Evolutionary conservation across 2,329 filamentous ascomycete genomes (phyloP).

Genomic region (Basipetospora sp.): DNA sequence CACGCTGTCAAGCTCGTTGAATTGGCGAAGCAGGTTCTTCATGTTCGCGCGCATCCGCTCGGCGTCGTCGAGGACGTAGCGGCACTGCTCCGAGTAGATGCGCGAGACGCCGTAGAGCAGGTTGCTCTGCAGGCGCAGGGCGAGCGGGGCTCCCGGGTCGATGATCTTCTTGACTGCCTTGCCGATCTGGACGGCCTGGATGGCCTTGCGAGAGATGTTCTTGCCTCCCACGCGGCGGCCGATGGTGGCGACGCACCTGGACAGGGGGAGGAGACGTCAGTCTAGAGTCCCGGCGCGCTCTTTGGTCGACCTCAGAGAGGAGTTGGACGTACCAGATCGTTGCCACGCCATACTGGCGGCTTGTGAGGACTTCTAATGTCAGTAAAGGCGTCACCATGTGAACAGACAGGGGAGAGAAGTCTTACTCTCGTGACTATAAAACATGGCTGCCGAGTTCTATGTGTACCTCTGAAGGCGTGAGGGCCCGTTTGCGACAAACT

Average conservation of each 20-base stretch:
- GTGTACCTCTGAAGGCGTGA: too few relatives aligned
- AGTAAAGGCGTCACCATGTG: slow-evolving; percentile 8
- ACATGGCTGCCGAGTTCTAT: too few relatives aligned
- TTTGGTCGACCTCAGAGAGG: neutral
- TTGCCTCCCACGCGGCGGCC: slow-evolving; percentile 51
- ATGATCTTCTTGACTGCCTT: slow-evolving; percentile 84
- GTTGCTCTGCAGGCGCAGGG: slow-evolving; percentile 76
- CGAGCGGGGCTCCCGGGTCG: slow-evolving; percentile 67
- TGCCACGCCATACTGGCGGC: slow-evolving; percentile 75
- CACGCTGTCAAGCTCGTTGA: slow-evolving; percentile 6
- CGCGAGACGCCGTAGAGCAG: slow-evolving; percentile 73
- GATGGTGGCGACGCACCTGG: slow-evolving; percentile 88
- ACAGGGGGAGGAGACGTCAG: too few relatives aligned
- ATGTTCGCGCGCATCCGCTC: slow-evolving; percentile 63
- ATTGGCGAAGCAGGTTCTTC: slow-evolving; percentile 45
- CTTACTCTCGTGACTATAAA: slow-evolving; percentile 89
- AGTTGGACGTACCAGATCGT: slow-evolving; percentile 64
- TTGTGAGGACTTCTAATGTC: slow-evolving; percentile 55
- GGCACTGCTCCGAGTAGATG: slow-evolving; percentile 76
- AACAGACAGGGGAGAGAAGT: neutral
- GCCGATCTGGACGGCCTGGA: slow-evolving; percentile 72
- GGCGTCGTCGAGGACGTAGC: slow-evolving; percentile 69
- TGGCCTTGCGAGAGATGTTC: slow-evolving; percentile 71
- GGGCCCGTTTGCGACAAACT: too few relatives aligned
- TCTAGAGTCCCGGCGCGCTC: too few relatives aligned